These are phyloP conservation scores for Pichia sp. DNA, from an alignment of 1,139 yeast genomes.

Conservation along the genomic window DNA sequence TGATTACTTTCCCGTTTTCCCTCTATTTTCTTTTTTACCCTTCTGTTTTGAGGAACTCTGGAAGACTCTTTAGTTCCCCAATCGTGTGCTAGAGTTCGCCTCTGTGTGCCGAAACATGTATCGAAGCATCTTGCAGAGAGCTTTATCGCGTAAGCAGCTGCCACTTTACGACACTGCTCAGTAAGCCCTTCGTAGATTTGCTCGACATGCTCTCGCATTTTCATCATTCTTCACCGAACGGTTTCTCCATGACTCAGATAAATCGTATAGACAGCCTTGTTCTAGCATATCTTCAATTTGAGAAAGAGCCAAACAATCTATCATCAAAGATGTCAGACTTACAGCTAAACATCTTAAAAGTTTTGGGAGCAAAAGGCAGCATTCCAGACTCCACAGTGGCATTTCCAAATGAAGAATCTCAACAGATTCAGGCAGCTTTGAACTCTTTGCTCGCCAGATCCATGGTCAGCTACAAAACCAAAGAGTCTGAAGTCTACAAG, in stretches of 20 bases:
- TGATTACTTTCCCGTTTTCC: background rate
- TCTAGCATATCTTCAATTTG: background rate
- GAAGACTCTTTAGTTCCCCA: too few relatives aligned
- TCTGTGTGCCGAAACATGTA: background rate
- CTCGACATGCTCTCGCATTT: background rate
- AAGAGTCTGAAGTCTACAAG: conserved; percentile 73
- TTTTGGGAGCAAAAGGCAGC: conserved; percentile 54
- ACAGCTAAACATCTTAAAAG: conserved; percentile 55
- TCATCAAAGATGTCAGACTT: conserved; percentile 46
- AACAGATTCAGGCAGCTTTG: conserved; percentile 67
- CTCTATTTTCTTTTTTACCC: background rate
- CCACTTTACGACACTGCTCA: conserved; percentile 7
- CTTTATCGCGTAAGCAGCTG: conserved; percentile 3
- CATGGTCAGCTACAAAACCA: conserved; percentile 71
- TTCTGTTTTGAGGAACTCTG: too few relatives aligned
- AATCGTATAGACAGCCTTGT: background rate
- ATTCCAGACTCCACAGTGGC: conserved; percentile 61
- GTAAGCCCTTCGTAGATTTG: background rate
- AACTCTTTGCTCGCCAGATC: conserved; percentile 81
- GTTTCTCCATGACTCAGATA: background rate
- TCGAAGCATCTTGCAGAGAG: background rate
- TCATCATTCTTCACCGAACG: background rate
- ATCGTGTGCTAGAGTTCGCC: too few relatives aligned
- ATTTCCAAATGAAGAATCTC: conserved; percentile 51
- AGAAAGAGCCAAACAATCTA: background rate